Evolutionary conservation across 306 rosid species (phyloP).

Genomic region (Arachis hypogaea): DNA sequence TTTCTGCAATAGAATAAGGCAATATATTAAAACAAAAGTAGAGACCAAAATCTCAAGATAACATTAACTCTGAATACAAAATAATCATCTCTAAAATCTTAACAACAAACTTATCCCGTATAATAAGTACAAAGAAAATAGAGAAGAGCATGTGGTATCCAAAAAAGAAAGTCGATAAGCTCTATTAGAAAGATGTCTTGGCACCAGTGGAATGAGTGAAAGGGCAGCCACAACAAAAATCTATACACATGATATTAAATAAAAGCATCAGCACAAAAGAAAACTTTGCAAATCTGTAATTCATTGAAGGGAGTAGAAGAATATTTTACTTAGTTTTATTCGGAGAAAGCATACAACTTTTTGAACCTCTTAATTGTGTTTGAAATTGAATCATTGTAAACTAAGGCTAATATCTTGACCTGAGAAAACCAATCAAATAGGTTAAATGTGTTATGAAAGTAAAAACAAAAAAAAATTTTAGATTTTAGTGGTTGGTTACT

Average conservation of each 20-base stretch:
- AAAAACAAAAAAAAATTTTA: background rate
- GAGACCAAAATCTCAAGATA: conserved; percentile 6
- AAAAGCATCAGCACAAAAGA: conserved; percentile 35
- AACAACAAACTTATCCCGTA: conserved; percentile 66
- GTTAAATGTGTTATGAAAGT: background rate
- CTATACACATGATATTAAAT: conserved; percentile 43
- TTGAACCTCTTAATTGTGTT: background rate
- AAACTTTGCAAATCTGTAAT: background rate
- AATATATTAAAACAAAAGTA: conserved; percentile 31
- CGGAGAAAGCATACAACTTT: background rate
- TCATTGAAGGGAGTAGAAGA: background rate
- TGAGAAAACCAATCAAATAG: conserved; percentile 12
- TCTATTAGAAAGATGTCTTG: conserved; percentile 73
- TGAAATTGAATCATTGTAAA: background rate
- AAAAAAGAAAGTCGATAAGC: conserved; percentile 87
- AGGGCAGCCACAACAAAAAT: conserved; percentile 90
- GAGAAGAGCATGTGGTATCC: conserved; percentile 85
- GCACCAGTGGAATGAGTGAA: conserved; percentile 79
- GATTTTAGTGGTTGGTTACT: conserved; percentile 28
- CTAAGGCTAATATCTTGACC: background rate
- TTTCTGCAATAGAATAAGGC: conserved; percentile 57
- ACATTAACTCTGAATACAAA: conserved; percentile 18
- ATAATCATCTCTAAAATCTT: conserved; percentile 1
- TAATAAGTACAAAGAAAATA: conserved; percentile 72
- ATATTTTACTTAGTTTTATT: conserved; percentile 21